Evolutionary conservation across 2,329 filamentous ascomycete species (phyloP), one percentile per base, ranked within the genome.

Genomic region (Clarireedia paspali): DNA sequence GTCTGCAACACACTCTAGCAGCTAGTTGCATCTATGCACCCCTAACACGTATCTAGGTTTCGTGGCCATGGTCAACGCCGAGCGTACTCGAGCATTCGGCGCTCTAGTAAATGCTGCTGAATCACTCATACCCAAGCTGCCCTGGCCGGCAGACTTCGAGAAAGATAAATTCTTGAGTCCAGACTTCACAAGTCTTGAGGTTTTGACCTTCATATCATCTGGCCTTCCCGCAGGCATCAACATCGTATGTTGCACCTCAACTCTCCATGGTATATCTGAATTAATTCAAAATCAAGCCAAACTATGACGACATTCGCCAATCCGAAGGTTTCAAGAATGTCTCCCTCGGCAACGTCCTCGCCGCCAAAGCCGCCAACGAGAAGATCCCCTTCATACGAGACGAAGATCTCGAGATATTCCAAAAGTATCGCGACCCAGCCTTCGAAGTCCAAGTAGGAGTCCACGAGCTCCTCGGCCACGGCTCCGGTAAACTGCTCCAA

Each of bases 401-500:
- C 2, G 78, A 81, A 46, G 92, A 97, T 66, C 77, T 94, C 23
- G 81, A 83, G 2, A 70, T 95, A 4, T 97, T 87, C 72, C 81
- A 87, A 64, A 87, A 88, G 68, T 91, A 89, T 72, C 88, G 90
- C 10, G 91, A 96, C 66, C 80, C 82, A 6, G 86, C 92, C 0
- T 97, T 97, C 65, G 92, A 97, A 72, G 90, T 96, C 2, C 91
- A 97, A 73, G 92, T 99, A 49, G 92, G 91, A 24, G 85, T 97
- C 20, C 92, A 97, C 71, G 91, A 96, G 70, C 82, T 96, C 51
- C 83, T 75, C 67, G 88, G 91, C 17, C 92, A 96, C 65, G 92
- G 92, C 30, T 96, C 91, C 57, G 92, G 92, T 47, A 97, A 96
- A 73, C 79, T 97, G 10, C 80, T 97, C 0, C 91, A 96, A 72